These are phyloP conservation scores for Rhizopogon vulgaris DNA, from an alignment of 768 basidiomycete genomes.

Conservation along the genomic window DNA sequence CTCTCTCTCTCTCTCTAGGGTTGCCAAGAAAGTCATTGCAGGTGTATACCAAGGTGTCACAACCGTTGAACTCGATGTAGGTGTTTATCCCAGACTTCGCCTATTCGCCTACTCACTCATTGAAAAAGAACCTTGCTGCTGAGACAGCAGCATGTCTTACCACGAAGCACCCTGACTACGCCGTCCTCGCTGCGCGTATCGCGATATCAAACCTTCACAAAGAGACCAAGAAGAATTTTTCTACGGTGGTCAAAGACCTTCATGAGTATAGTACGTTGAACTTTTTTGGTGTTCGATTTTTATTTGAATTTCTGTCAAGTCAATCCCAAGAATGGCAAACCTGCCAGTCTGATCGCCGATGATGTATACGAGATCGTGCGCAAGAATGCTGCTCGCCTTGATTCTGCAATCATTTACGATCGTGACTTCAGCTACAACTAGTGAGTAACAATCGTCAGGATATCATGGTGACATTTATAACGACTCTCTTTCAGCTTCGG, in stretches of 20 bases:
- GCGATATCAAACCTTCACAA: slow-evolving; percentile 99
- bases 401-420: slow-evolving; percentile 95
- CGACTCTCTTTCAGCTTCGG: slow-evolving; percentile 60
- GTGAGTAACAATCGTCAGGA: slow-evolving; percentile 37
- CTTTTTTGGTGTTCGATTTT: not conserved
- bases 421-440: slow-evolving; percentile 97
- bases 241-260: slow-evolving; percentile 84
- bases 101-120: slow-evolving; percentile 2
- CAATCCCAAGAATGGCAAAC: slow-evolving; percentile 88
- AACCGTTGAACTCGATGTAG: slow-evolving; percentile 92
- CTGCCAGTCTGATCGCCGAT: slow-evolving; percentile 88
- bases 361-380: slow-evolving; percentile 79
- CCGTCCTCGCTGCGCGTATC: slow-evolving; percentile 95
- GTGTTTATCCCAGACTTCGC: slow-evolving; percentile 21
- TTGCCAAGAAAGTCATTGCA: slow-evolving; percentile 87
- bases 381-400: slow-evolving; percentile 74
- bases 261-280: slow-evolving; percentile 72
- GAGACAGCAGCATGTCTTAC: slow-evolving; percentile 98
- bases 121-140: slow-evolving; percentile 79
- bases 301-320: slow-evolving; percentile 37
- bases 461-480: not conserved
- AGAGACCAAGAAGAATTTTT: slow-evolving; percentile 97
- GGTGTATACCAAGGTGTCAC: slow-evolving; percentile 96
- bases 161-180: slow-evolving; percentile 96
- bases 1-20: slow-evolving; percentile 39